Percentiles rank a stretch among this genome's conserved stretches.
These are phyloP conservation scores for Byssoonygena ceratinophila DNA, from an alignment of 2,329 filamentous ascomycete species.

Conservation along the genomic window DNA sequence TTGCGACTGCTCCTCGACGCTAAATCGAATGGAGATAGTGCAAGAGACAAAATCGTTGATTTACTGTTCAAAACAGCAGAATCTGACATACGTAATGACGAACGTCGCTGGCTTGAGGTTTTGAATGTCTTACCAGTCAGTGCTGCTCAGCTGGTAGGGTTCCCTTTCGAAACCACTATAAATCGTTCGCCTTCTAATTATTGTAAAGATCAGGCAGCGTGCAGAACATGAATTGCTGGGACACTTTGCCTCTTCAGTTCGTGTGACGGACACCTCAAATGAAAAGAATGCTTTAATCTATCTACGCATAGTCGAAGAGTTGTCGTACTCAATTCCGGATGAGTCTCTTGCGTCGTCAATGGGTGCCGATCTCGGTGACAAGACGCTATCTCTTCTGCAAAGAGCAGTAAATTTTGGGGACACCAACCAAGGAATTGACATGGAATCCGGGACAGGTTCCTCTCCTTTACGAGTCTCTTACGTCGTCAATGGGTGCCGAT, in stretches of 20 bases:
- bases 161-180: background rate
- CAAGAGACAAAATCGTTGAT: slow-evolving; percentile 29
- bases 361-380: slow-evolving; percentile 31
- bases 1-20: slow-evolving; percentile 32
- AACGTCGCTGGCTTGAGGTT: slow-evolving; percentile 32
- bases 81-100: slow-evolving; percentile 26
- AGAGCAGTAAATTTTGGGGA: slow-evolving; percentile 27
- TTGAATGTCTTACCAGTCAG: slow-evolving; percentile 31
- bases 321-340: slow-evolving; percentile 30
- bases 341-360: slow-evolving; percentile 24
- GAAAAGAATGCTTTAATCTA: slow-evolving; percentile 30
- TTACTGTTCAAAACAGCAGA: slow-evolving; percentile 34
- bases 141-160: slow-evolving; percentile 27
- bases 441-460: background rate
- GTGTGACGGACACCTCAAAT: slow-evolving; percentile 12
- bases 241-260: slow-evolving; percentile 22
- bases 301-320: slow-evolving; percentile 32
- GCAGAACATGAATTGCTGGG: slow-evolving; percentile 32
- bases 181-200: slow-evolving; percentile 15
- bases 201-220: slow-evolving; percentile 31
- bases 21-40: slow-evolving; percentile 20
- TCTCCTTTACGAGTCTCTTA: slow-evolving; percentile 14
- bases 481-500: slow-evolving; percentile 23
- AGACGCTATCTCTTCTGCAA: slow-evolving; percentile 32
- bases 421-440: background rate